Percentiles rank a stretch among this genome's conserved stretches.
These are phyloP conservation scores for Pulveroboletus sp. DNA, from an alignment of 768 basidiomycete species.

Conservation along the genomic window DNA sequence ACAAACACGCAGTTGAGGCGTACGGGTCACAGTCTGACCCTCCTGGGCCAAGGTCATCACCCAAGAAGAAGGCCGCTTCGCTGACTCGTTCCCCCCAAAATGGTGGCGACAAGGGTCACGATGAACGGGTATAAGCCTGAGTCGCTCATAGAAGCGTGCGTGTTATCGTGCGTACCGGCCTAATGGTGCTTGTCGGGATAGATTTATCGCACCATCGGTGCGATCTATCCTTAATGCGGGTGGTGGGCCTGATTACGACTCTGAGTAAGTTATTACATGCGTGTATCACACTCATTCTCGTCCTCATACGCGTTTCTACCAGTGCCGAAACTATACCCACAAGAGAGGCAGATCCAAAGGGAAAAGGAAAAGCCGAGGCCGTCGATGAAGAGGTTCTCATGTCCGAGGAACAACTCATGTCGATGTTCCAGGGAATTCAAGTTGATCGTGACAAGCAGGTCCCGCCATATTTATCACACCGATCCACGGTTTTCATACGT, in stretches of 20 bases:
- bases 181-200: neutral
- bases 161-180: too few relatives aligned
- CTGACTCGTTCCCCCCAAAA: neutral
- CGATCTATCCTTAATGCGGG: too few relatives aligned
- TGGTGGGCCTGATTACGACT: neutral
- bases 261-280: neutral
- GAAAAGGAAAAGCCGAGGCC: neutral
- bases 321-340: neutral
- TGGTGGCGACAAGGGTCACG: neutral
- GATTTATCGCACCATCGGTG: too few relatives aligned
- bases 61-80: neutral
- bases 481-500: neutral
- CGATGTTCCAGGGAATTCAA: too few relatives aligned
- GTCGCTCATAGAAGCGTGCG: too few relatives aligned
- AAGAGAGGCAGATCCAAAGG: neutral
- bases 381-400: too few relatives aligned
- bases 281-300: neutral
- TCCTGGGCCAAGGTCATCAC: neutral
- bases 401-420: too few relatives aligned
- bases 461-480: too few relatives aligned
- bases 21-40: neutral
- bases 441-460: too few relatives aligned
- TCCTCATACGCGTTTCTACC: neutral
- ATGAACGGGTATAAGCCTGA: neutral
- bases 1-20: conserved; percentile 8